Conservation (phyloP, 768 basidiomycete species). For the Rhizopogon vinicolor region DNA sequence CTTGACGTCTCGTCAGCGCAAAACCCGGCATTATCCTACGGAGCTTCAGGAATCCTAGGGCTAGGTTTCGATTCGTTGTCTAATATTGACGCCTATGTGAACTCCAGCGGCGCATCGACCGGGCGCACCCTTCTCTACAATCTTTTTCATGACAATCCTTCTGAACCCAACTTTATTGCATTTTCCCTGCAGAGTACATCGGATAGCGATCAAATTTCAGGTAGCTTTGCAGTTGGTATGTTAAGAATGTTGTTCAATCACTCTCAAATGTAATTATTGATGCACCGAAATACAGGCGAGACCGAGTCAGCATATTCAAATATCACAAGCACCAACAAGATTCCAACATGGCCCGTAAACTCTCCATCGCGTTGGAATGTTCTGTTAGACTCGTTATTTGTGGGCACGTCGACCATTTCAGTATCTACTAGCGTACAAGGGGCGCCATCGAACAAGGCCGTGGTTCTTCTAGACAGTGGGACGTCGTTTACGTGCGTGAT, state of each 20-base stretch:
- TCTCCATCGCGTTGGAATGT: slow-evolving; percentile 72
- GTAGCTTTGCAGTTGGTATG: slow-evolving; percentile 70
- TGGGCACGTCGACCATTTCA: slow-evolving; percentile 45
- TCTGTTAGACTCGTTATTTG: slow-evolving; percentile 66
- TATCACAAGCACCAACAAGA: slow-evolving; percentile 51
- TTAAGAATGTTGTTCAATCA: neutral
- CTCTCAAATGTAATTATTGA: neutral
- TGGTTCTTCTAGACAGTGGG: slow-evolving; percentile 75
- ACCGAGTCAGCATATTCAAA: slow-evolving; percentile 56
- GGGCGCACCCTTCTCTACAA: slow-evolving; percentile 76
- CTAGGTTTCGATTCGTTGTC: slow-evolving; percentile 79
- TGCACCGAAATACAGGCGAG: slow-evolving; percentile 45
- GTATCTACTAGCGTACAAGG: slow-evolving; percentile 51
- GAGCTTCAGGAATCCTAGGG: slow-evolving; percentile 68
- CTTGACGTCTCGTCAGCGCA: slow-evolving; percentile 58
- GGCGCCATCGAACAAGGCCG: slow-evolving; percentile 67
- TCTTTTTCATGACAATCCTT: slow-evolving; percentile 62
- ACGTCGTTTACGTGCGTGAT: slow-evolving; percentile 70
- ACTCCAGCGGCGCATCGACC: slow-evolving; percentile 48
- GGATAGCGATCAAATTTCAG: slow-evolving; percentile 52
- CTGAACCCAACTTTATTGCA: slow-evolving; percentile 76
- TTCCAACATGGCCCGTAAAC: slow-evolving; percentile 69
- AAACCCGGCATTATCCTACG: slow-evolving; percentile 72
- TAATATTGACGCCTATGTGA: slow-evolving; percentile 58
- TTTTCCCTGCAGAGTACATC: slow-evolving; percentile 65